These are phyloP conservation scores for Rachicladosporium sp. DNA, from an alignment of 2,329 filamentous ascomycete species.

Conservation along the genomic window DNA sequence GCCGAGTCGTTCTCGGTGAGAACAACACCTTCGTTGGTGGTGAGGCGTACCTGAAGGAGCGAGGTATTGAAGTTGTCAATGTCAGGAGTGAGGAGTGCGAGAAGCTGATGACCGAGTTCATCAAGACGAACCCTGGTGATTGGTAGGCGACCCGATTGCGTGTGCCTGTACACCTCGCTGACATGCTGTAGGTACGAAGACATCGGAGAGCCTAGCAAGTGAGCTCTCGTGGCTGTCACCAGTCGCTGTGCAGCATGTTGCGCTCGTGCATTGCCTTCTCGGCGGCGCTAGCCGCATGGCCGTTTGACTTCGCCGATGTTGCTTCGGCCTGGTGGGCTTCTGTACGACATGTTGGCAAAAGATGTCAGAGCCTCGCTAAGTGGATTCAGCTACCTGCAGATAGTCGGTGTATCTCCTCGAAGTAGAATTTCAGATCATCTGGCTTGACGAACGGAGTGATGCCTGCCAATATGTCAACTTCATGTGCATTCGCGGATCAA, in stretches of 20 bases:
- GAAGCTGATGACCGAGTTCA: constrained; percentile 59
- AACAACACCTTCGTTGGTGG: constrained; percentile 64
- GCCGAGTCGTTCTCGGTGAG: constrained; percentile 64
- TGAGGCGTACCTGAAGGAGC: constrained; percentile 54
- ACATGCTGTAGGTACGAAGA: too few species aligned
- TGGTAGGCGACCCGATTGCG: constrained; percentile 30
- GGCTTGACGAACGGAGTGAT: constrained; percentile 93
- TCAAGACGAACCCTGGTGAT: constrained; percentile 56
- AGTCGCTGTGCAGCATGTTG: constrained; percentile 23
- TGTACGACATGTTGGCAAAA: neutral
- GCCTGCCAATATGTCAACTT: constrained; percentile 36
- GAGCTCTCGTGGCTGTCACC: constrained; percentile 12
- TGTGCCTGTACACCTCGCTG: neutral
- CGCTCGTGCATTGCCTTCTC: constrained; percentile 25
- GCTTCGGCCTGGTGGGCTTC: constrained; percentile 20
- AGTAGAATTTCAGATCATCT: constrained; percentile 85
- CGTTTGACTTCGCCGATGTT: constrained; percentile 11
- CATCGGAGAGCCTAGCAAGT: too few species aligned
- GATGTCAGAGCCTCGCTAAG: constrained; percentile 1
- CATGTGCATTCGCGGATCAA: too few species aligned
- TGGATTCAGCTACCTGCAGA: constrained; percentile 25
- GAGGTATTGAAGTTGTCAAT: constrained; percentile 61
- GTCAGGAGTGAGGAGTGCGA: constrained; percentile 53
- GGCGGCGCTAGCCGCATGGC: constrained; percentile 14
- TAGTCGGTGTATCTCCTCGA: constrained; percentile 67